Evolutionary conservation across 768 basidiomycete species (phyloP).

Genomic region (Pulveroboletus sp.): DNA sequence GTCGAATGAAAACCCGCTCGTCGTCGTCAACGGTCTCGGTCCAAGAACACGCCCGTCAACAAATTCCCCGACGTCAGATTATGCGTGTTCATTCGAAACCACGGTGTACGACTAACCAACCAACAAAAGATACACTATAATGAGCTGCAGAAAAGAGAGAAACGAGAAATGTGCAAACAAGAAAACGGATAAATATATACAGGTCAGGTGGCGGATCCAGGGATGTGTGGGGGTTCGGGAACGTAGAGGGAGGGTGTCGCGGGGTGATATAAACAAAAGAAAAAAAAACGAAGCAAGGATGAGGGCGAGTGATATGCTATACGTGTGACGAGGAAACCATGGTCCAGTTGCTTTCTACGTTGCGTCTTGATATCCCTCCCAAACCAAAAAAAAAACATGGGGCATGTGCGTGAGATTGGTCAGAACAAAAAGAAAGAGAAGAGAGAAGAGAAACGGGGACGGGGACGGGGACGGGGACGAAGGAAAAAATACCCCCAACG

Average conservation of each 20-base stretch:
- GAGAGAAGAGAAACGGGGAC: neutral
- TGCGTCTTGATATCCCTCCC: slow-evolving; percentile 1
- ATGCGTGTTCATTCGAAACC: slow-evolving; percentile 2
- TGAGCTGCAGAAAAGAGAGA: neutral
- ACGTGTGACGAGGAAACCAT: slow-evolving; percentile 1
- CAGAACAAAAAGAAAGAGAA: slow-evolving; percentile 8
- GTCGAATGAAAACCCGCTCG: too few species aligned
- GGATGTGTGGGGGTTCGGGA: too few species aligned
- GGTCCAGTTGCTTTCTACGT: slow-evolving; percentile 3
- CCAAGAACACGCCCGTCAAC: too few species aligned
- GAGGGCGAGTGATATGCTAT: slow-evolving; percentile 15
- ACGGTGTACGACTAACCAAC: neutral
- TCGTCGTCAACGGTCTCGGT: too few species aligned
- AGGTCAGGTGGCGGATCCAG: too few species aligned
- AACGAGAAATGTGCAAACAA: neutral
- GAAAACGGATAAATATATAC: neutral
- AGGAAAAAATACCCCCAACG: neutral
- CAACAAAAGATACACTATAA: slow-evolving; percentile 19
- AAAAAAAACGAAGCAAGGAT: neutral
- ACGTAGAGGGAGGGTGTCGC: neutral
- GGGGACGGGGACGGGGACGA: too few species aligned
- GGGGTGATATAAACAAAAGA: neutral
- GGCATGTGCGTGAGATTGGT: slow-evolving; percentile 5
- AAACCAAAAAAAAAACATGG: slow-evolving; percentile 14
- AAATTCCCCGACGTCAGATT: too few species aligned